A percentile compares a stretch with the other conserved stretches of the same genome.
phyloP scores from a whole-genome alignment of 768 basidiomycete genomes.

The Phanerochaete sordida region DNA sequence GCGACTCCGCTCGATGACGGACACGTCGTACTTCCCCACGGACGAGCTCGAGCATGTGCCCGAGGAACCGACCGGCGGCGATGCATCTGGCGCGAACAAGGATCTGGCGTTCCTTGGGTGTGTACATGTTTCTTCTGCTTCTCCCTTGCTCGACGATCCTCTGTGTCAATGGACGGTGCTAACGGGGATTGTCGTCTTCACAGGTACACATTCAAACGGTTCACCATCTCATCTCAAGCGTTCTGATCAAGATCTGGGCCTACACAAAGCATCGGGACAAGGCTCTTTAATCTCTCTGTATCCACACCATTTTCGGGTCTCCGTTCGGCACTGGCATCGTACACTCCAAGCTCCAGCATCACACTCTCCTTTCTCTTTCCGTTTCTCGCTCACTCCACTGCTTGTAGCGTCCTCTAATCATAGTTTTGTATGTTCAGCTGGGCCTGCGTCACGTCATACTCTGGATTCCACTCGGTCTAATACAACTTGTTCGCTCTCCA shows the following conservation, averaged over 20 bases:
- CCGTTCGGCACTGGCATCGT: background rate
- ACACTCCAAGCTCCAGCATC: background rate
- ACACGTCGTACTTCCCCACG: slow-evolving; percentile 97
- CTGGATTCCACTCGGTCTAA: background rate
- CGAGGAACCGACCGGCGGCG: slow-evolving; percentile 40
- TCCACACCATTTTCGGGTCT: background rate
- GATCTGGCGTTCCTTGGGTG: slow-evolving; percentile 60
- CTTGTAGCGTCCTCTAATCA: background rate
- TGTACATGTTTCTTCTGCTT: slow-evolving; percentile 10
- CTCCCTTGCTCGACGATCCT: background rate
- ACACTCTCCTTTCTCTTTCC: background rate
- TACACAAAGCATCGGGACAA: background rate
- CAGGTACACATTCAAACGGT: slow-evolving; percentile 81
- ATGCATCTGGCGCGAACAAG: slow-evolving; percentile 42
- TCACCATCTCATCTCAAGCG: slow-evolving; percentile 58
- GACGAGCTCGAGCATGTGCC: slow-evolving; percentile 84
- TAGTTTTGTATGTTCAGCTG: background rate
- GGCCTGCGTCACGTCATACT: background rate
- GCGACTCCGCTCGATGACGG: slow-evolving; percentile 86
- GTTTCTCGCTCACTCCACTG: background rate
- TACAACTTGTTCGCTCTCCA: background rate
- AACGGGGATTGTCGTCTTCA: slow-evolving; percentile 1
- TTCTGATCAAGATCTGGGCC: slow-evolving; percentile 29
- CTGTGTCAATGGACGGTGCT: background rate
- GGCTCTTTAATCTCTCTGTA: background rate